Evolutionary conservation across 2,329 filamentous ascomycete species (phyloP).

Genomic region (Trichoderma atroviride): DNA sequence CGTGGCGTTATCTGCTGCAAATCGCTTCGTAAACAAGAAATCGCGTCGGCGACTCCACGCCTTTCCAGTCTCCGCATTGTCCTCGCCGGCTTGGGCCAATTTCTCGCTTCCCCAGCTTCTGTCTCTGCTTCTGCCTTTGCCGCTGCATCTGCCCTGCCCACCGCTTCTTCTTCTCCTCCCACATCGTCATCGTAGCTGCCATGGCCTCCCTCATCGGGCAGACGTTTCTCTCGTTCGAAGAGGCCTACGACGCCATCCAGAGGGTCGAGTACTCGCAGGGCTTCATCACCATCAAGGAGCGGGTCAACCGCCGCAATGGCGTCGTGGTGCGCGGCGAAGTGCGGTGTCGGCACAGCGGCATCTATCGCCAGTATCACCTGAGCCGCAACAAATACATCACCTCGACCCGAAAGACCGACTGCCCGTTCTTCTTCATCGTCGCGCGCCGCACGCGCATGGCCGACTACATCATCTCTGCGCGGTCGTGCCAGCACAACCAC

Average conservation of each 20-base stretch:
- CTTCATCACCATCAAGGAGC: conserved; percentile 25
- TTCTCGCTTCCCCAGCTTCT: not conserved
- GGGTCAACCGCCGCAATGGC: conserved; percentile 22
- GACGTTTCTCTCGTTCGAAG: conserved; percentile 22
- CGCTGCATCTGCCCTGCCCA: not conserved
- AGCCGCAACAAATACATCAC: conserved; percentile 26
- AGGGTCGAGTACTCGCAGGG: conserved; percentile 19
- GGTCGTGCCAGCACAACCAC: conserved; percentile 23
- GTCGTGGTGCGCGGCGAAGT: conserved; percentile 23
- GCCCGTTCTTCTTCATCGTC: conserved; percentile 24
- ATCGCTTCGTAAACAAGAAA: conserved; percentile 20
- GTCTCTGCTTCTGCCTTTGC: not conserved
- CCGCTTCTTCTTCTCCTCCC: not conserved
- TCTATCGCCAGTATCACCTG: conserved; percentile 24
- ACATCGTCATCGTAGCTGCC: not conserved
- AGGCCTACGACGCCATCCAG: conserved; percentile 24
- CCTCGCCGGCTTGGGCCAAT: not conserved
- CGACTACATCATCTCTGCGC: conserved; percentile 24
- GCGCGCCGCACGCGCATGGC: conserved; percentile 23
- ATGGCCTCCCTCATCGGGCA: conserved; percentile 22
- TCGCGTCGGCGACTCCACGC: conserved; percentile 11
- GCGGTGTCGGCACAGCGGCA: conserved; percentile 21
- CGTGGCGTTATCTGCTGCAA: conserved; percentile 10
- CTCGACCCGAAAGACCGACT: conserved; percentile 22
- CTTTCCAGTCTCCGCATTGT: not conserved